These are phyloP conservation scores for Galeopsis tetrahit DNA, from an alignment of 257 asterid genomes.

Conservation along the genomic window DNA sequence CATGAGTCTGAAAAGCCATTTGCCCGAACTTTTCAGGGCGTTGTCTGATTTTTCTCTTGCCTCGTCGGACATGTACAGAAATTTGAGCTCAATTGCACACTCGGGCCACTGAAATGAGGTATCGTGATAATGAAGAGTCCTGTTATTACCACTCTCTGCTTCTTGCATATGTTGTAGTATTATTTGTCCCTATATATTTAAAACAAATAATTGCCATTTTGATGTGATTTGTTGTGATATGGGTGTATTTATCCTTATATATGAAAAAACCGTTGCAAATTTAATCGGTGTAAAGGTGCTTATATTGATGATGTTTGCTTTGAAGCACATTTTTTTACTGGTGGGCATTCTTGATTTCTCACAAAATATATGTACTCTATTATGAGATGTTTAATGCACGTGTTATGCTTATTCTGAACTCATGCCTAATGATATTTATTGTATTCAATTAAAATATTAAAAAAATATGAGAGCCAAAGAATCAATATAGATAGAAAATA, in stretches of 20 bases:
- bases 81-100: constrained; percentile 58
- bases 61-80: constrained; percentile 80
- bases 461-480: neutral
- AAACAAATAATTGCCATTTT: constrained; percentile 30
- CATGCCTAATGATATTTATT: neutral
- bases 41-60: constrained; percentile 76
- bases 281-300: neutral
- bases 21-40: constrained; percentile 78
- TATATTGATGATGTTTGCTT: neutral
- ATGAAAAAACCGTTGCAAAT: neutral
- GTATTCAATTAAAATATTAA: neutral
- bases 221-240: constrained; percentile 45
- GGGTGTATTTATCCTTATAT: constrained; percentile 16
- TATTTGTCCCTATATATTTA: constrained; percentile 23
- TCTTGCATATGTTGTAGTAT: neutral
- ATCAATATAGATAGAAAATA: neutral
- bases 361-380: neutral
- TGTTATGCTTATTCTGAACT: neutral
- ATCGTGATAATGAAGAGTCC: constrained; percentile 17
- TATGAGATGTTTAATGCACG: neutral
- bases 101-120: constrained; percentile 42
- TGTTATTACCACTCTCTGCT: constrained; percentile 13
- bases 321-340: neutral
- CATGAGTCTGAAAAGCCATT: constrained; percentile 66
- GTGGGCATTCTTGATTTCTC: neutral